phyloP scores from a whole-genome alignment of 2,329 filamentous ascomycete genomes.

The Colletotrichum sp. region DNA sequence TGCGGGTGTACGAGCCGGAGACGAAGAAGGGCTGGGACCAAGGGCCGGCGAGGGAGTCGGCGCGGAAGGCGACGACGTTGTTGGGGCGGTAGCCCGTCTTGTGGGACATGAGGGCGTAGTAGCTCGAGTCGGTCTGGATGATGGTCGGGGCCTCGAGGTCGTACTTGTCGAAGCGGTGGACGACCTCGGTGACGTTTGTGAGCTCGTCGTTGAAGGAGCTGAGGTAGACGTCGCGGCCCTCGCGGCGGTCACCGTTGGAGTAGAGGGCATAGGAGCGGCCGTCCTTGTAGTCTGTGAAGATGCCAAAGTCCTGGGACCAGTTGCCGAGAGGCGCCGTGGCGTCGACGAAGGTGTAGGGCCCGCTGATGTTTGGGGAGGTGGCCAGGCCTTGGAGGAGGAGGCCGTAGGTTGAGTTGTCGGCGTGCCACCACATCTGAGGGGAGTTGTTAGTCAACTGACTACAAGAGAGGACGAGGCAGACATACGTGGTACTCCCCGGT shows the following conservation, averaged over 20 bases:
- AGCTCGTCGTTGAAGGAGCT: slow-evolving; percentile 58
- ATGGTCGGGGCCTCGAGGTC: slow-evolving; percentile 67
- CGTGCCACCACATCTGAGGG: slow-evolving; percentile 64
- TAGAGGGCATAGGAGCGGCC: slow-evolving; percentile 62
- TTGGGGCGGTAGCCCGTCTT: slow-evolving; percentile 70
- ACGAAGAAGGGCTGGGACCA: slow-evolving; percentile 60
- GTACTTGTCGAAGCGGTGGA: slow-evolving; percentile 62
- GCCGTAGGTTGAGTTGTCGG: slow-evolving; percentile 62
- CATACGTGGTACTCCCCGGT: slow-evolving; percentile 61
- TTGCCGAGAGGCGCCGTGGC: slow-evolving; percentile 62
- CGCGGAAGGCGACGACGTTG: slow-evolving; percentile 62
- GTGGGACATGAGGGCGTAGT: slow-evolving; percentile 66
- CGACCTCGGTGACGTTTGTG: slow-evolving; percentile 54
- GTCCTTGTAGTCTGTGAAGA: slow-evolving; percentile 65
- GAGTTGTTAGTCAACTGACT: not conserved
- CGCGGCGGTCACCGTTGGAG: slow-evolving; percentile 60
- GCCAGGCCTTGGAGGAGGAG: slow-evolving; percentile 62
- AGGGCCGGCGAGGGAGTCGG: slow-evolving; percentile 50
- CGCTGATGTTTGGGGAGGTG: slow-evolving; percentile 54
- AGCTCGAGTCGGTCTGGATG: slow-evolving; percentile 63
- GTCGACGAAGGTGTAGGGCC: slow-evolving; percentile 59
- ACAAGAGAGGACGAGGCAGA: not conserved
- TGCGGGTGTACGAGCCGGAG: slow-evolving; percentile 52
- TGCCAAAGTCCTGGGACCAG: slow-evolving; percentile 67
- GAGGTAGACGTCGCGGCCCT: slow-evolving; percentile 63